Percentiles rank a stretch among this genome's conserved stretches.
These are phyloP conservation scores for Rhodomyrtus tomentosa DNA, from an alignment of 345 rosid genomes.

Conservation along the genomic window DNA sequence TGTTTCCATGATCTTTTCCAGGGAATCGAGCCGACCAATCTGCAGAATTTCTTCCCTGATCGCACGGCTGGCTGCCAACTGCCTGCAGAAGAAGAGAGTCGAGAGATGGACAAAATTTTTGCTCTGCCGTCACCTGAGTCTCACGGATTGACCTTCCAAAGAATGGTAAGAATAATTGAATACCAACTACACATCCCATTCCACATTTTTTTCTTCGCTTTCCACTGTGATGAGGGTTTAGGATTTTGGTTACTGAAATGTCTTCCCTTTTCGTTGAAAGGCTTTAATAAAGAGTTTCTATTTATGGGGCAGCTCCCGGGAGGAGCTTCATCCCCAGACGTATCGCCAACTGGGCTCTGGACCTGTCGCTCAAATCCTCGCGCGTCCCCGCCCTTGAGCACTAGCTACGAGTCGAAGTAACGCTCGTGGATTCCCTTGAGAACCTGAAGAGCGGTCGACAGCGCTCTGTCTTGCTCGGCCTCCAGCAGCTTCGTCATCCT, in stretches of 20 bases:
- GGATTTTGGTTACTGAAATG: too few relatives aligned
- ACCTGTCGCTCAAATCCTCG: background rate
- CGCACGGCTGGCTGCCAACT: background rate
- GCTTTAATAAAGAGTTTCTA: too few relatives aligned
- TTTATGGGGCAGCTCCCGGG: too few relatives aligned
- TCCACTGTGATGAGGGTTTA: too few relatives aligned
- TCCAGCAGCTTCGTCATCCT: background rate
- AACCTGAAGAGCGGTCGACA: background rate
- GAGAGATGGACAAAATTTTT: background rate
- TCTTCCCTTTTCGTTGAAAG: too few relatives aligned
- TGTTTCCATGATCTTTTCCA: background rate
- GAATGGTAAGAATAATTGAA: background rate
- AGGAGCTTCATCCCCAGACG: background rate
- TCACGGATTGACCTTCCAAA: background rate
- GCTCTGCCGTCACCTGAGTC: background rate
- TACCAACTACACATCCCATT: background rate
- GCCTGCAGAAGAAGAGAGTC: background rate
- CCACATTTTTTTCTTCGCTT: too few relatives aligned
- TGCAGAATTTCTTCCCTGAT: slow-evolving; percentile 7
- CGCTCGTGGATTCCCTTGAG: background rate
- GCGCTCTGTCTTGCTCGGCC: background rate
- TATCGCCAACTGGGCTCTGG: background rate
- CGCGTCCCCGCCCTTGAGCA: background rate
- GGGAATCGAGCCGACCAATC: background rate
- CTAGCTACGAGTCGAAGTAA: background rate